Percentiles rank a stretch among this genome's conserved stretches.
Evolutionary conservation across 192 early-diverging fungal species (phyloP).

Genomic region (Thamnidium elegans): DNA sequence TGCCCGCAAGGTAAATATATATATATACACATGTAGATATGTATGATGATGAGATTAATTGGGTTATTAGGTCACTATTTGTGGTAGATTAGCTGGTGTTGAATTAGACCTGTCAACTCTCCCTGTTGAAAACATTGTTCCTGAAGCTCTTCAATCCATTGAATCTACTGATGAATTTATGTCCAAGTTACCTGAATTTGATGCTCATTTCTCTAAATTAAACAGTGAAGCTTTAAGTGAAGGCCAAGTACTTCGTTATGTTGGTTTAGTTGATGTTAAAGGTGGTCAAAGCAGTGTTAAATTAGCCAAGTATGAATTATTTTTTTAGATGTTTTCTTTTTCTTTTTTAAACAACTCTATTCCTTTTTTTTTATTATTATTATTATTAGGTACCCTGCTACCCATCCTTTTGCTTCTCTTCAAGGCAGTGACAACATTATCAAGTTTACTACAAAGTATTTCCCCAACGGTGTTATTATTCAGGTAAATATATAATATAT

Average conservation of each 20-base stretch:
- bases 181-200: constrained; percentile 75
- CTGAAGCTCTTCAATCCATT: constrained; percentile 72
- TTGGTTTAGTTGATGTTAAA: constrained; percentile 78
- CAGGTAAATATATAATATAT: constrained; percentile 46
- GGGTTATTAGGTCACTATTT: constrained; percentile 69
- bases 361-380: constrained; percentile 13
- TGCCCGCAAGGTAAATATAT: constrained; percentile 81
- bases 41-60: neutral
- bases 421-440: constrained; percentile 99
- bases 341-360: neutral
- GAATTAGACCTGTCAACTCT: constrained; percentile 74
- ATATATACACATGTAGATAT: neutral
- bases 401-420: constrained; percentile 93
- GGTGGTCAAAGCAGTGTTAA: constrained; percentile 72
- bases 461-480: constrained; percentile 93
- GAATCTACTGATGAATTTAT: constrained; percentile 82
- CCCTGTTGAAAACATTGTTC: constrained; percentile 95
- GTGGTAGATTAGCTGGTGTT: constrained; percentile 86
- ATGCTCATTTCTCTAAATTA: constrained; percentile 79
- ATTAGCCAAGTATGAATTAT: constrained; percentile 55
- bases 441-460: constrained; percentile 90
- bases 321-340: neutral
- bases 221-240: constrained; percentile 73
- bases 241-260: constrained; percentile 86
- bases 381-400: constrained; percentile 63